These are phyloP conservation scores for Salvia rosmarinus DNA, from an alignment of 257 asterid genomes.

Conservation along the genomic window DNA sequence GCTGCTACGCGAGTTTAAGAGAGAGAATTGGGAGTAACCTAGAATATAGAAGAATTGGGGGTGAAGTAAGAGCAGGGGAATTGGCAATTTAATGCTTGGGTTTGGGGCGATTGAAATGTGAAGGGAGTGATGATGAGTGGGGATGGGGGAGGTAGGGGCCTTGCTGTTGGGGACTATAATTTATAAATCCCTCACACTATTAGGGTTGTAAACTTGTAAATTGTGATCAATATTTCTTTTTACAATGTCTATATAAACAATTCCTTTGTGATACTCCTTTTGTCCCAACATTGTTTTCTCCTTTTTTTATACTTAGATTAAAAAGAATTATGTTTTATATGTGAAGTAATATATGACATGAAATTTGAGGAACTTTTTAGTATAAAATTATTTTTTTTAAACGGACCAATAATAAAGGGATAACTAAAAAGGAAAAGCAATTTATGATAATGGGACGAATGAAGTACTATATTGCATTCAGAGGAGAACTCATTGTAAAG, in stretches of 20 bases:
- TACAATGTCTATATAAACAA: neutral
- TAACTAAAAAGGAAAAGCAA: no score
- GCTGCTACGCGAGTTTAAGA: neutral
- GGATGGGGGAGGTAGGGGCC: neutral
- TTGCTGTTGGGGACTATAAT: neutral
- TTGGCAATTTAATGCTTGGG: conserved; percentile 35
- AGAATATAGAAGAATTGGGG: conserved; percentile 17
- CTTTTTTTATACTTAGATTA: no score
- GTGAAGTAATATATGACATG: no score
- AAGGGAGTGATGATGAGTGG: neutral
- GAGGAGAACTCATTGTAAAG: no score
- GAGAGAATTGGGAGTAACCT: conserved; percentile 1
- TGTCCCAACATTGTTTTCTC: no score
- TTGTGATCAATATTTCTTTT: neutral
- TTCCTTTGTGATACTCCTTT: neutral
- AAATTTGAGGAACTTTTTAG: no score
- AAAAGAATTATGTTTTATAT: no score
- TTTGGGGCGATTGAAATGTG: neutral
- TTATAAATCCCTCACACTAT: neutral
- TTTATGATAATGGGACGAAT: no score
- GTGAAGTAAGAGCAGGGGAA: conserved; percentile 25
- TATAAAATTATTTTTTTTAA: no score
- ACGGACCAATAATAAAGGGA: no score
- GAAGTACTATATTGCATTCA: no score
- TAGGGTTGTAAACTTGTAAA: neutral